phyloP scores from a whole-genome alignment of 108 stramenopile species.

The Skeletonema costatum region DNA sequence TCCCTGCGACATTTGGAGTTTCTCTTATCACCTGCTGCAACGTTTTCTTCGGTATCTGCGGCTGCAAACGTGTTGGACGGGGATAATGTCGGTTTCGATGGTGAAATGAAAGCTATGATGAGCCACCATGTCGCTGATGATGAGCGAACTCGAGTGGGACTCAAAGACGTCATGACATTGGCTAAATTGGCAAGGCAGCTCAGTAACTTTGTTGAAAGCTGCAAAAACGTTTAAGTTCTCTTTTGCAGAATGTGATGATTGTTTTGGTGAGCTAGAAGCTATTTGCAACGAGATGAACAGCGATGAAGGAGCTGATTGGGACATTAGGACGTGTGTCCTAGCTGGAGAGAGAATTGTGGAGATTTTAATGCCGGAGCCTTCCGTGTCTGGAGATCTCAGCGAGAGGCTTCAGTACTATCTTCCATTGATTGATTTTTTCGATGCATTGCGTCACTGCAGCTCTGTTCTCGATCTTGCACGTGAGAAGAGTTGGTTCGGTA shows the following conservation, averaged over 20 bases:
- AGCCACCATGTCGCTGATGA: neutral
- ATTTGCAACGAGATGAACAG: slow-evolving; percentile 1
- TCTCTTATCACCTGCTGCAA: slow-evolving; percentile 19
- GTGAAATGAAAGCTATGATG: slow-evolving; percentile 2
- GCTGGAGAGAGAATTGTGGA: neutral
- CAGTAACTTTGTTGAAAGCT: neutral
- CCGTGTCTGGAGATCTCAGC: neutral
- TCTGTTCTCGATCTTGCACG: slow-evolving; percentile 9
- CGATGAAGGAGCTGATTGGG: slow-evolving; percentile 3
- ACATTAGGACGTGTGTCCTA: neutral
- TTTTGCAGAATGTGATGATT: slow-evolving; percentile 3
- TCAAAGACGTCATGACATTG: neutral
- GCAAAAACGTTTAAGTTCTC: slow-evolving; percentile 11
- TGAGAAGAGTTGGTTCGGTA: slow-evolving; percentile 26
- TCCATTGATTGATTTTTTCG: slow-evolving; percentile 11
- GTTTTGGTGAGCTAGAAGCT: slow-evolving; percentile 1
- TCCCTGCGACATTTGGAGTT: slow-evolving; percentile 3
- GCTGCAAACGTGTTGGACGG: slow-evolving; percentile 4
- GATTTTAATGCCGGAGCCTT: neutral
- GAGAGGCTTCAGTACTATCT: slow-evolving; percentile 8
- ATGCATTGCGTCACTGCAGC: slow-evolving; percentile 13
- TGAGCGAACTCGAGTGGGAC: neutral
- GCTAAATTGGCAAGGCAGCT: neutral
- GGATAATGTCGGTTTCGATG: neutral
- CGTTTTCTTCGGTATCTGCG: neutral